These are phyloP conservation scores for Dissoconium aciculare DNA, from an alignment of 2,329 filamentous ascomycete species.

Conservation along the genomic window DNA sequence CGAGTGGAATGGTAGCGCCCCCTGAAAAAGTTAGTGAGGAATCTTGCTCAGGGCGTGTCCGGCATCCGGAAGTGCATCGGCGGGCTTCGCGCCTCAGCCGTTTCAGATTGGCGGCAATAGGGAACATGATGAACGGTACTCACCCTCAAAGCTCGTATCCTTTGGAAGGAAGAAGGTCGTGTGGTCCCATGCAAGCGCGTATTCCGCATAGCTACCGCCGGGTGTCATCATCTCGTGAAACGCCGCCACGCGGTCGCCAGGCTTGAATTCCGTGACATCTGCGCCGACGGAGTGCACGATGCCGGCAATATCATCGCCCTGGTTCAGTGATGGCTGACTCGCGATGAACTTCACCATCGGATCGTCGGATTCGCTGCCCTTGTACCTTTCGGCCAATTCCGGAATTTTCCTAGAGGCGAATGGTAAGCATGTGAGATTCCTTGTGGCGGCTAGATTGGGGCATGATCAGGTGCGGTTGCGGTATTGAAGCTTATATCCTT, in stretches of 20 bases:
- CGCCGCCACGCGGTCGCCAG: conserved; percentile 42
- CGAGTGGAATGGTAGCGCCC: conserved; percentile 32
- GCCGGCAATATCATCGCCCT: conserved; percentile 25
- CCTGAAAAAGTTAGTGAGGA: conserved; percentile 16
- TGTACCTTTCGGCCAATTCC: conserved; percentile 8
- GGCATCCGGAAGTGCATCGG: no score
- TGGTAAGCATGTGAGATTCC: no score
- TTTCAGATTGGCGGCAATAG: conserved; percentile 3
- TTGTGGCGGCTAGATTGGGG: no score
- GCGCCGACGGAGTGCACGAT: conserved; percentile 40
- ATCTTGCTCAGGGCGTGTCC: conserved; percentile 5
- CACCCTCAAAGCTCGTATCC: conserved; percentile 37
- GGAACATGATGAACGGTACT: conserved; percentile 1
- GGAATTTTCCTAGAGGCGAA: conserved; percentile 13
- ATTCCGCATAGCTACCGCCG: conserved; percentile 45
- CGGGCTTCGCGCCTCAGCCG: no score
- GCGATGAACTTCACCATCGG: no score
- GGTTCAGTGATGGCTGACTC: conserved; percentile 15
- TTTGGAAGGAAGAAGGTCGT: conserved; percentile 43
- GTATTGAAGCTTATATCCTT: no score
- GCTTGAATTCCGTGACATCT: conserved; percentile 42
- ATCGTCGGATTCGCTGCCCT: no score
- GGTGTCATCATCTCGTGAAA: conserved; percentile 39
- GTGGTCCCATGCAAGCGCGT: conserved; percentile 40
- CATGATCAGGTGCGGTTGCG: no score